These are phyloP conservation scores for Nyctanthes arbortristis DNA, from an alignment of 257 asterid species.

Conservation along the genomic window DNA sequence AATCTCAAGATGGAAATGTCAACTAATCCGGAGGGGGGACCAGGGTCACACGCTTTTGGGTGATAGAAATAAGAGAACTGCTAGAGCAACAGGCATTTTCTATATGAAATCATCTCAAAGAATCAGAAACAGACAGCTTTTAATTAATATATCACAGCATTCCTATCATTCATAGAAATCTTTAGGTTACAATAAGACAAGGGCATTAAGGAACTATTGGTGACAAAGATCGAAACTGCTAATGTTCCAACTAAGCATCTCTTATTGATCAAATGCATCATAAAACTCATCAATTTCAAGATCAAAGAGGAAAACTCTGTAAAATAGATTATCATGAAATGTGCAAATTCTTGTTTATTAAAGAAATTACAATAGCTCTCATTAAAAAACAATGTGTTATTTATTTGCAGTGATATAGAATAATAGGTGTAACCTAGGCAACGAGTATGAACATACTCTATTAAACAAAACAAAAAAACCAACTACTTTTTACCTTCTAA, in stretches of 20 bases:
- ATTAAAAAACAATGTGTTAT: background rate
- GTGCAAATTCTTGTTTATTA: slow-evolving; percentile 2
- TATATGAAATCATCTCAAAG: too few species aligned
- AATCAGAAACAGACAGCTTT: too few species aligned
- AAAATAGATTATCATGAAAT: background rate
- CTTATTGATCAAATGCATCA: slow-evolving; percentile 1
- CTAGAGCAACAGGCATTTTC: too few species aligned
- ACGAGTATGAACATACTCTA: background rate
- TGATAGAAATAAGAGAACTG: too few species aligned
- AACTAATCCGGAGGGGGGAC: too few species aligned
- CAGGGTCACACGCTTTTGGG: too few species aligned
- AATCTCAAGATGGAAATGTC: too few species aligned
- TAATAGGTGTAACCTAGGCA: slow-evolving; percentile 5
- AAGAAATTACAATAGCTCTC: background rate
- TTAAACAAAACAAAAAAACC: background rate
- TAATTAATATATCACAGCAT: too few species aligned
- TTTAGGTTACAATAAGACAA: slow-evolving; percentile 17
- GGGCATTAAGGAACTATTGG: background rate
- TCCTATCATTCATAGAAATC: slow-evolving; percentile 13
- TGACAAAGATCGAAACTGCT: background rate
- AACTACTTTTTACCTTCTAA: slow-evolving; percentile 12
- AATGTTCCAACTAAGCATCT: slow-evolving; percentile 4
- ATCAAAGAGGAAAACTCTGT: background rate
- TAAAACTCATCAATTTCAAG: slow-evolving; percentile 1
- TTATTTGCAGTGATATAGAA: background rate